Conservation (phyloP, 192 early-diverging fungal species). For the Coemansia sp. region DNA sequence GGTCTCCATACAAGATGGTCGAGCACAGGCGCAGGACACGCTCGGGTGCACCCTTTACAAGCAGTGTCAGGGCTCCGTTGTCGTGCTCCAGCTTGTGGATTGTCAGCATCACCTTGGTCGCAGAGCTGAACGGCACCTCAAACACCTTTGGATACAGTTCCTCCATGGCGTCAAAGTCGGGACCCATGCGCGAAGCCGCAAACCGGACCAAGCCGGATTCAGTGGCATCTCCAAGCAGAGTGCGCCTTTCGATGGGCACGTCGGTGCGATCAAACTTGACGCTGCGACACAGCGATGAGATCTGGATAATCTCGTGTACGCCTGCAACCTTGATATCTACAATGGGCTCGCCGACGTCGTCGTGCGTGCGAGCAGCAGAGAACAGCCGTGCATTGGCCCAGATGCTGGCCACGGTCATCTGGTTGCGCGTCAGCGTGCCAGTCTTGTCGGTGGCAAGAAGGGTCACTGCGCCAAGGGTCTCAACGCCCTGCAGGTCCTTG, state of each 20-base stretch:
- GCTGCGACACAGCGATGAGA: constrained; percentile 80
- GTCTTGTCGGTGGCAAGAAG: constrained; percentile 97
- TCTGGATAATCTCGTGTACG: constrained; percentile 75
- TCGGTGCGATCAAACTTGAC: constrained; percentile 90
- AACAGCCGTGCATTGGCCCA: constrained; percentile 80
- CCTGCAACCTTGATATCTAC: constrained; percentile 61
- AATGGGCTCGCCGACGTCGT: constrained; percentile 54
- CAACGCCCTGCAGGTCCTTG: constrained; percentile 94
- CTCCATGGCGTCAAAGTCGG: constrained; percentile 72
- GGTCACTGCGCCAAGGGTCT: constrained; percentile 96
- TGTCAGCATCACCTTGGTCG: constrained; percentile 93
- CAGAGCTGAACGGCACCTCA: constrained; percentile 95
- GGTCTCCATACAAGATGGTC: constrained; percentile 65
- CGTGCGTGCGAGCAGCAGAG: constrained; percentile 56
- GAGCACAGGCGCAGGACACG: constrained; percentile 82
- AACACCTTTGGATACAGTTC: constrained; percentile 83
- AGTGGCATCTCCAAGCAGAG: constrained; percentile 91
- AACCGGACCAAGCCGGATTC: constrained; percentile 89
- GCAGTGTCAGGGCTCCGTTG: constrained; percentile 62
- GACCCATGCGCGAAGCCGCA: constrained; percentile 66
- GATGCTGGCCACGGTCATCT: constrained; percentile 93
- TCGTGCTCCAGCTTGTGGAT: constrained; percentile 72
- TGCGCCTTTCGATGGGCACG: constrained; percentile 78
- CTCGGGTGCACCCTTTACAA: constrained; percentile 96
- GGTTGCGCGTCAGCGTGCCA: constrained; percentile 94